phyloP scores from a whole-genome alignment of 192 early-diverging fungal genomes.

The Oehlia diaphana region DNA sequence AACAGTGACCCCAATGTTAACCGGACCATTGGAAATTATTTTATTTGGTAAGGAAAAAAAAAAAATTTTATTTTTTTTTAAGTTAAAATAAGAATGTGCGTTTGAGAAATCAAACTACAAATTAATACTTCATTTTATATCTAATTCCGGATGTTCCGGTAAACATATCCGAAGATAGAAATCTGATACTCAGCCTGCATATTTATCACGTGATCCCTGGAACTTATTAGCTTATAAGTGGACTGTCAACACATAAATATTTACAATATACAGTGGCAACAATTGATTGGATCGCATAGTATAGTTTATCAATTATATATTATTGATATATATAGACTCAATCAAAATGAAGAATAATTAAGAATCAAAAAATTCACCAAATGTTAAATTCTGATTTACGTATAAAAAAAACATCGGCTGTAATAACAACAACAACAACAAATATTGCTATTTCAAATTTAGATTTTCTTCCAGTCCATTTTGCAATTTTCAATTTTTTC shows the following conservation, averaged over 20 bases:
- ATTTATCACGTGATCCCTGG: background rate
- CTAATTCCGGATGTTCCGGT: no score
- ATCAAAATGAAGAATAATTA: no score
- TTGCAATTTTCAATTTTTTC: background rate
- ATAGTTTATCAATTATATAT: no score
- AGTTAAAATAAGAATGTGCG: no score
- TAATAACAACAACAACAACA: background rate
- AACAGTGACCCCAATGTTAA: background rate
- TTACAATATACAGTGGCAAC: background rate
- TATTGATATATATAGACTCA: no score
- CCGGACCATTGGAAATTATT: slow-evolving; percentile 1
- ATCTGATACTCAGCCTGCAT: background rate
- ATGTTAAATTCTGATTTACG: background rate
- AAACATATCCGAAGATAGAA: background rate
- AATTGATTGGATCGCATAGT: background rate
- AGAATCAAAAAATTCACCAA: background rate
- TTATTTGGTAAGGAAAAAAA: background rate
- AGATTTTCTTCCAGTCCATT: background rate
- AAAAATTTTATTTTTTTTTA: no score
- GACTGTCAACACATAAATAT: no score
- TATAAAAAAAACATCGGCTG: background rate
- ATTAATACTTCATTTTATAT: no score
- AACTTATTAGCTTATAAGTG: no score
- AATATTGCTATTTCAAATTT: background rate
- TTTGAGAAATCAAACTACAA: no score